A percentile compares a stretch with the other conserved stretches of the same genome.
Evolutionary conservation across 2,329 filamentous ascomycete species (phyloP).

Genomic region (Pleoardoris graminearum): DNA sequence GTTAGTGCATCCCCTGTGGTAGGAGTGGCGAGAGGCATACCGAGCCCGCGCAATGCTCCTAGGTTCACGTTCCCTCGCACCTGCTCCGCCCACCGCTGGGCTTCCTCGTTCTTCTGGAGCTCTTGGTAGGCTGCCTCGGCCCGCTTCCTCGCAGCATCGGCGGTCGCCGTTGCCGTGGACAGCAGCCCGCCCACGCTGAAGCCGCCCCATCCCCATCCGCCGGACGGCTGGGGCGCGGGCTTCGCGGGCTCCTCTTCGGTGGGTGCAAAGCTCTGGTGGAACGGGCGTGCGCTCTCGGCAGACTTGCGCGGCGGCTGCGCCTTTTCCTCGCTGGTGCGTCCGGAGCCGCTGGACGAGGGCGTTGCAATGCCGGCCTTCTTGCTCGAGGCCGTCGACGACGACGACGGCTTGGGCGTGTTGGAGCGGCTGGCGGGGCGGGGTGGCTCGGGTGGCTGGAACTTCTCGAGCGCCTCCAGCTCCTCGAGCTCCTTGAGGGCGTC

Average conservation of each 20-base stretch:
- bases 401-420: conserved; percentile 73
- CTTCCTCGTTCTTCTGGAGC: conserved; percentile 94
- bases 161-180: conserved; percentile 78
- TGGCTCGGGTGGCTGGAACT: conserved; percentile 58
- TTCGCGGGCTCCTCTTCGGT: conserved; percentile 52
- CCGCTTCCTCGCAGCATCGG: conserved; percentile 83
- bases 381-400: conserved; percentile 49
- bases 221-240: conserved; percentile 50
- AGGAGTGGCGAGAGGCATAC: conserved; percentile 51
- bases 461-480: conserved; percentile 61
- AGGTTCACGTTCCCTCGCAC: conserved; percentile 92
- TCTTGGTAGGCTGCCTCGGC: conserved; percentile 92
- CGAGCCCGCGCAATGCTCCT: conserved; percentile 72
- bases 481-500: conserved; percentile 89
- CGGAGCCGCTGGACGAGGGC: conserved; percentile 46
- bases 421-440: conserved; percentile 68
- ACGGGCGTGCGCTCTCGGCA: conserved; percentile 72
- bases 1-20: conserved; percentile 12
- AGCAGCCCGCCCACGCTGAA: conserved; percentile 54
- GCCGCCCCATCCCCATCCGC: conserved; percentile 63
- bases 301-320: conserved; percentile 65
- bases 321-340: conserved; percentile 64
- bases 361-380: conserved; percentile 43
- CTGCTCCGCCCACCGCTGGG: conserved; percentile 93
- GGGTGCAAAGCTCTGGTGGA: conserved; percentile 72